Evolutionary conservation across 192 early-diverging fungal species (phyloP), one percentile per base, ranked within the genome.

Genomic region (Mortierella claussenii): DNA sequence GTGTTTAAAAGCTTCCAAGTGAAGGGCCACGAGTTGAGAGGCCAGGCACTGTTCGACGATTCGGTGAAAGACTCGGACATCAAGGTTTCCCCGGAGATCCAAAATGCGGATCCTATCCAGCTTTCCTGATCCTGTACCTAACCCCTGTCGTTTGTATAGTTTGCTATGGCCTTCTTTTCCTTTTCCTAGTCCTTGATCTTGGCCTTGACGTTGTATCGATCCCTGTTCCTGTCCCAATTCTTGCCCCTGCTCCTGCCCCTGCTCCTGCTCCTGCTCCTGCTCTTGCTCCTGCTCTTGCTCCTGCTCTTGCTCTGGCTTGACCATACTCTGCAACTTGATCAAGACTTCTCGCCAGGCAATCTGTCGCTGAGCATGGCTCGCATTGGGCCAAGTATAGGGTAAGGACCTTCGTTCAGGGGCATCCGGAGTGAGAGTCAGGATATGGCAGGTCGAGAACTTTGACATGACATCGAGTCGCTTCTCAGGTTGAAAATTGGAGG

Each of bases 261-360:
- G n/a, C n/a, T n/a, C n/a, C n/a, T n/a, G n/a, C n/a, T n/a, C n/a
- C n/a, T n/a, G n/a, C n/a, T n/a, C n/a, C n/a, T n/a, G n/a, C n/a
- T n/a, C n/a, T n/a, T n/a, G n/a, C n/a, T n/a, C n/a, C n/a, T n/a
- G n/a, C n/a, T n/a, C n/a, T n/a, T n/a, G n/a, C n/a, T n/a, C n/a
- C n/a, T n/a, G n/a, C n/a, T n/a, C n/a, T 7, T 7, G 15, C 47
- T 62, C 37, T 1, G 27, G 13, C 2, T 13, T 51, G 2, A 48
- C 20, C 7, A 36, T 12, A 30, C 24, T 40, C 36, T 62, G 60
- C 7, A 62, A 4, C 3, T 31, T 47, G 26, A 34, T 51, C 47
- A 62, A n/a, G 23, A 62, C 60, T 36, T 62, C 60, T 23, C 60
- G 31, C 60, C 60, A 62, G 12, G 60, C 60, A 51, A 62, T 62